These are phyloP conservation scores for Paecilomyces sp. DNA, from an alignment of 2,329 filamentous ascomycete genomes.

Conservation along the genomic window DNA sequence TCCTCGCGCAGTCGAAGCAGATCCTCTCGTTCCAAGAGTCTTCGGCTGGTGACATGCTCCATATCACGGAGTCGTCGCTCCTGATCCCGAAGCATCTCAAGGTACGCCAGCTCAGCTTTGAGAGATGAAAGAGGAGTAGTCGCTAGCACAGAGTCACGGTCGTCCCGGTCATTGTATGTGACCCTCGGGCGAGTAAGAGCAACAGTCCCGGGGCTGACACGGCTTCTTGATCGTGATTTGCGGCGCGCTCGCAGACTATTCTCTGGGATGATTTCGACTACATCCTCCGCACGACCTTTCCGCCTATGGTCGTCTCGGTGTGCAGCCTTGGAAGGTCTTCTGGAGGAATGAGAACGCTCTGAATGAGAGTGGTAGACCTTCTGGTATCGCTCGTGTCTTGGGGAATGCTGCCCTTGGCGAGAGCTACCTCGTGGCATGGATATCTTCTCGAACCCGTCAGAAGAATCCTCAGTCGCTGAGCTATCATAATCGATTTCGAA, in stretches of 20 bases:
- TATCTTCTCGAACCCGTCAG: conserved; percentile 14
- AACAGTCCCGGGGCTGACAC: conserved; percentile 1
- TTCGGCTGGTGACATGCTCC: conserved; percentile 5
- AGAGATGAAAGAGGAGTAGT: background rate
- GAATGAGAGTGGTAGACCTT: conserved; percentile 18
- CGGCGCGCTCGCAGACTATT: conserved; percentile 10
- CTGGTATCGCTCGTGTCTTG: conserved; percentile 10
- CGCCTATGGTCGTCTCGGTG: background rate
- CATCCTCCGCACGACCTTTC: conserved; percentile 8
- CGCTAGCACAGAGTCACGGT: conserved; percentile 3
- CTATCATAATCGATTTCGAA: conserved; percentile 19
- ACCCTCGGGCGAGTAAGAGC: conserved; percentile 6
- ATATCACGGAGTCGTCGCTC: conserved; percentile 2
- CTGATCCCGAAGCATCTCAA: conserved; percentile 3
- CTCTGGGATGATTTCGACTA: conserved; percentile 18
- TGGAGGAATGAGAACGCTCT: conserved; percentile 18
- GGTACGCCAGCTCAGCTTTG: background rate
- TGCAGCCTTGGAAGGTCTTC: conserved; percentile 8
- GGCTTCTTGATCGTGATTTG: conserved; percentile 1
- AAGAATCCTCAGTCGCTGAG: conserved; percentile 20
- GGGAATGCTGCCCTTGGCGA: conserved; percentile 12
- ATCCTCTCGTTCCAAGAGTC: conserved; percentile 4
- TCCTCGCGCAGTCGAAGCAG: conserved; percentile 1
- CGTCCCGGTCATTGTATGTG: conserved; percentile 12
- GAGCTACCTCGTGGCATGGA: conserved; percentile 9